Evolutionary conservation across 208 protist species (phyloP), one percentile per base, ranked within the genome.

Genomic region (Leishmania tarentolae): DNA sequence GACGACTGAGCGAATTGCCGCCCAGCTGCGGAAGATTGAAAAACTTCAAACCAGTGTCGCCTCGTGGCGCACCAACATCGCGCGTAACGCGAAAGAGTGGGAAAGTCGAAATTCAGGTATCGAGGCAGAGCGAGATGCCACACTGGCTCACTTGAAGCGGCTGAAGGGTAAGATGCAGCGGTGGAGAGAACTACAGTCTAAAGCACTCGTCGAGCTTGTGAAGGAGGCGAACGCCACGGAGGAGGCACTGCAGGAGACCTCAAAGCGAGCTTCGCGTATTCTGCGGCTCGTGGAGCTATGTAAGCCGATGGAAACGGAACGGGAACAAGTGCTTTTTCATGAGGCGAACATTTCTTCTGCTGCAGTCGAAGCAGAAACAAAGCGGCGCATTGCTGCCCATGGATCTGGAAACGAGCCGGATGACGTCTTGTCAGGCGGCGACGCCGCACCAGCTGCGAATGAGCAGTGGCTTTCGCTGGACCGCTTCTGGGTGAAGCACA

Each of bases 111-210:
- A 99, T 87, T 80, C 79, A 2, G 89, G 95, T 47, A 95, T 99
- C 46, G 86, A 96, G 72, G 90, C 92, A 28, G 98, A 99, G 80
- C 91, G 95, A n/a, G 97, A 99, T 15, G 90, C 95, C 7, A 98
- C 98, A 13, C 82, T 95, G 57, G 47, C 83, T 13, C 96, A 99
- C 78, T 88, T 99, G 72, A 98, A 99, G 85, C 81, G 87, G 13
- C 87, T 99, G 9, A 99, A 99, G 87, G 84, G 86, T 47, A 95
- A 96, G 72, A 99, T 99, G 98, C 91, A 97, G 78, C 83, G 78
- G 52, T 99, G 98, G 95, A 84, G 98, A 35, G 88, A 96, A 40
- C 86, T 83, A n/a, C 93, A 99, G 75, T 89, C 91, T 37, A 83
- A 84, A 42, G 86, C 93, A 66, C 90, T 99, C 59, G 90, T 84